Conservation (phyloP, 2,329 filamentous ascomycete species). For the Paraphoma chrysanthemicola region DNA sequence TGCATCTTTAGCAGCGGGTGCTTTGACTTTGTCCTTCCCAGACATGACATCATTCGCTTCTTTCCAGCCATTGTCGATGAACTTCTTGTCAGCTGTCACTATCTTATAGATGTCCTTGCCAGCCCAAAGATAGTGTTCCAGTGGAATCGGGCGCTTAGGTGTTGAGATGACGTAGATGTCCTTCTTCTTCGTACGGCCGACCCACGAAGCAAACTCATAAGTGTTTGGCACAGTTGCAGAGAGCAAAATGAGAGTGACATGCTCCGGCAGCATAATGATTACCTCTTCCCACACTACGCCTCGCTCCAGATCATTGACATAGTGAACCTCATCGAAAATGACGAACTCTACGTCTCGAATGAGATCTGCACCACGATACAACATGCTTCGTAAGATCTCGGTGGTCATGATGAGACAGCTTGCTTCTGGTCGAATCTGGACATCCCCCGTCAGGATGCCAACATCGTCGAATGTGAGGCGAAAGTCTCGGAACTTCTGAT, state of each 20-base stretch:
- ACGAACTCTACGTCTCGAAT: constrained; percentile 98
- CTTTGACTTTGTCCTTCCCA: constrained; percentile 78
- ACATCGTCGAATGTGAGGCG: constrained; percentile 90
- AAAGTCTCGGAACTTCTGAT: constrained; percentile 98
- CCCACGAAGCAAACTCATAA: constrained; percentile 97
- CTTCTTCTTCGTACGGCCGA: constrained; percentile 96
- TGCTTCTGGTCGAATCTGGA: constrained; percentile 96
- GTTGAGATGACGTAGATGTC: constrained; percentile 99
- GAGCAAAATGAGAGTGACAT: constrained; percentile 92
- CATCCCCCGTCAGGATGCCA: constrained; percentile 94
- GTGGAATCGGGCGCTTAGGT: constrained; percentile 88
- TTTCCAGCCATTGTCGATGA: constrained; percentile 93
- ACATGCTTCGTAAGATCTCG: constrained; percentile 96
- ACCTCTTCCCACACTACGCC: constrained; percentile 99
- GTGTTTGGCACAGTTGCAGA: constrained; percentile 98
- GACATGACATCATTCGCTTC: constrained; percentile 84
- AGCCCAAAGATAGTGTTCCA: constrained; percentile 97
- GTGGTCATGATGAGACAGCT: constrained; percentile 99
- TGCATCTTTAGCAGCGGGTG: constrained; percentile 57
- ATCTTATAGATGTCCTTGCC: constrained; percentile 93
- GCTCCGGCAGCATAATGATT: constrained; percentile 98
- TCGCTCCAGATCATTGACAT: constrained; percentile 94
- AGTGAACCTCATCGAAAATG: constrained; percentile 98
- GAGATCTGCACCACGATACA: constrained; percentile 93
- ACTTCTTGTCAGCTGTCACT: constrained; percentile 89